Percentiles rank a stretch among this genome's conserved stretches.
Conservation (phyloP, 805 yeast genomes). For the Metschnikowia lachancei region DNA sequence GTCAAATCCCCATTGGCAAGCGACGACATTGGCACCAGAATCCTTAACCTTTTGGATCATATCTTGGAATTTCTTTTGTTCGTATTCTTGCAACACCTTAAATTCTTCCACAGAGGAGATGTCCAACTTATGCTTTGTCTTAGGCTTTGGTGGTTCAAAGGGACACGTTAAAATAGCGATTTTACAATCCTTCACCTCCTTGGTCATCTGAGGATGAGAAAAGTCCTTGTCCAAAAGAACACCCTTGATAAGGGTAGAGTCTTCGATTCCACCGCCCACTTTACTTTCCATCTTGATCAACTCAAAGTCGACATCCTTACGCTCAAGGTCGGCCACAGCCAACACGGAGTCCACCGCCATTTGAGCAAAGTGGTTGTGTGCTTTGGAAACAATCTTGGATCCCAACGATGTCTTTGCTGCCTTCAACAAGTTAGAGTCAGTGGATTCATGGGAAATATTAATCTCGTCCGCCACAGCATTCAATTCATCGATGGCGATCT, state of each 20-base stretch:
- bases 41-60: slow-evolving; percentile 86
- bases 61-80: slow-evolving; percentile 82
- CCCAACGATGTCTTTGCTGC: slow-evolving; percentile 96
- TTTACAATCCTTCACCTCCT: slow-evolving; percentile 70
- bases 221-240: slow-evolving; percentile 94
- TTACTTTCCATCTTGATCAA: slow-evolving; percentile 92
- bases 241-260: slow-evolving; percentile 82
- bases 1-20: slow-evolving; percentile 99
- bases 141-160: slow-evolving; percentile 99
- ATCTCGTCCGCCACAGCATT: slow-evolving; percentile 74
- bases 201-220: slow-evolving; percentile 98
- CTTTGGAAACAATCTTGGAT: slow-evolving; percentile 90
- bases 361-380: slow-evolving; percentile 88
- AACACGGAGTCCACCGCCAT: slow-evolving; percentile 97
- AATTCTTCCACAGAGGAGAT: slow-evolving; percentile 93
- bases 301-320: slow-evolving; percentile 96
- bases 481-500: slow-evolving; percentile 75
- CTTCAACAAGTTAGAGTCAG: slow-evolving; percentile 62
- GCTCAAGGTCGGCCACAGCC: slow-evolving; percentile 84
- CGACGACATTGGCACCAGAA: slow-evolving; percentile 92
- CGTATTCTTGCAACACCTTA: slow-evolving; percentile 84
- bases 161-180: slow-evolving; percentile 97
- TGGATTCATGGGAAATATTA: slow-evolving; percentile 46
- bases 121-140: slow-evolving; percentile 95
- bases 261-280: slow-evolving; percentile 90